Evolutionary conservation across 371 early-diverging fungal genomes (phyloP), one percentile per base, ranked within the genome.

Genomic region (Amoeboaphelidium occidentale): DNA sequence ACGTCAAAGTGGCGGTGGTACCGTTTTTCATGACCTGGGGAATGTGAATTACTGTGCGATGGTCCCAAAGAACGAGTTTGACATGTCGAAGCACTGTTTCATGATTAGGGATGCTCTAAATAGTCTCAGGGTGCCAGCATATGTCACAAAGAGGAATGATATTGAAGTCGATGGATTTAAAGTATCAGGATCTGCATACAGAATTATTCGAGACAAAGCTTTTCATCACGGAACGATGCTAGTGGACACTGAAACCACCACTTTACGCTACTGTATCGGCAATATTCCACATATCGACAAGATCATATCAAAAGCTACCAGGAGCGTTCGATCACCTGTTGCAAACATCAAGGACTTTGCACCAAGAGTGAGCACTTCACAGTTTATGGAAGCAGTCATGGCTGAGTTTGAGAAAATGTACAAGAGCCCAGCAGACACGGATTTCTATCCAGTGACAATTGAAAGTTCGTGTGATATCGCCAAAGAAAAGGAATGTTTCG

Each of bases 161-260:
- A 79, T 94, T 53, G 75, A 75, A 0, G 75, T 92, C 2, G 72
- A 76, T 27, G 21, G 42, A 22, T 22, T 21, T 24, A 58, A 72
- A 63, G 74, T 90, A 22, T 88, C 89, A 17, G 97, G 97, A 22
- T 81, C 82, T 43, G 97, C 97, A 10, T 96, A 79, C 71, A 87
- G 87, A 55, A 61, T 96, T 50, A 84, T 78, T 41, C 73, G 69
- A 45, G 50, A 63, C 1, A 63, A 81, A 48, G 84, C 94, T 1
- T 92, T 87, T 55, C 93, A 93, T 60, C 97, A 96, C 60, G 97
- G 97, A 28, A 96, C 97, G 6, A 89, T 93, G 93, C 64, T 96
- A 42, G 84, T 93, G 48, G 77, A 85, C 56, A 67, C 89, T 1
- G 83, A 94, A 3, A 12, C 48, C 23, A 3, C n/a, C 10, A 43